Evolutionary conservation across 192 early-diverging fungal species (phyloP), one percentile per base, ranked within the genome.

Genomic region (Coemansia sp.): DNA sequence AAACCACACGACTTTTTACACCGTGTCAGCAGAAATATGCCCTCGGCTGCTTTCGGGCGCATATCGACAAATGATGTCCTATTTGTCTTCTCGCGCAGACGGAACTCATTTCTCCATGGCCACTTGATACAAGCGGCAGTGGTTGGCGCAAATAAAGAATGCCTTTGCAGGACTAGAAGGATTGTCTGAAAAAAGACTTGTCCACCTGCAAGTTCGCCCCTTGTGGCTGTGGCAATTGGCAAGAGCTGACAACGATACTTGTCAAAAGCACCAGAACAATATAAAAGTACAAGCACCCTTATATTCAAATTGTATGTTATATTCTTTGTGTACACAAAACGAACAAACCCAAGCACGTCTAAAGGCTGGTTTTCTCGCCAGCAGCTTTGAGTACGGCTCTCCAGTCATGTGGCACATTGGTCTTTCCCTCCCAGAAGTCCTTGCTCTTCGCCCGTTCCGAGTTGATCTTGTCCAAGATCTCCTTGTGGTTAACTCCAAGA

Each of bases 371-470:
- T 32, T 70, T 75, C 14, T 61, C 57, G 15, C 72, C 76, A 19
- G 67, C 51, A 3, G 59, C 70, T 45, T 76, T 63, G 21, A 76
- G 53, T 25, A 69, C 62, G 1, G 73, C 63, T 57, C 58, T 72
- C 82, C 82, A 84, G 68, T 84, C 77, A 44, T 79, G 71, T 17
- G 82, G 82, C 9, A 38, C 63, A 42, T 84, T 84, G 7, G 70
- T 62, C 27, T 67, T 73, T 60, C 82, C 82, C 25, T 72, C 48
- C 82, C 82, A 84, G 55, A 84, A 84, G 21, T 69, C 74, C 59
- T 70, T 84, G 70, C 77, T 84, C 59, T 69, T 73, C 11, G 62
- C 12, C 12, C 70, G 41, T 64, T 75, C 82, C 5, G 31, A 19
- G 2, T 73, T 67, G 29, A 84, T 69, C 32, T 38, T 25, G 0